A percentile compares a stretch with the other conserved stretches of the same genome.
These are phyloP conservation scores for Zymoseptoria passerinii DNA, from an alignment of 2,329 filamentous ascomycete species.

Conservation along the genomic window DNA sequence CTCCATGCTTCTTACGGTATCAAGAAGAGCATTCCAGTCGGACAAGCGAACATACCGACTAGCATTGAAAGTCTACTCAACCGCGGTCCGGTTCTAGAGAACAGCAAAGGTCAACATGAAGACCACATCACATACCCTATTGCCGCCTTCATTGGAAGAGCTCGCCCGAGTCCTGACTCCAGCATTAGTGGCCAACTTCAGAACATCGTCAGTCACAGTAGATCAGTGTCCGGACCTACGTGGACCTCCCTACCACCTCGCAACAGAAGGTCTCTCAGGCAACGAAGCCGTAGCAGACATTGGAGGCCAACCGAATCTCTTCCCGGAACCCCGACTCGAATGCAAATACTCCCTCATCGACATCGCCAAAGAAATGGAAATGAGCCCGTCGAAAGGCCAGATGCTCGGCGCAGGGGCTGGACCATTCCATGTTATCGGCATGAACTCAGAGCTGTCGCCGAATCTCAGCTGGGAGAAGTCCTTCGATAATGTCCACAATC, in stretches of 20 bases:
- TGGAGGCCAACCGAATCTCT: slow-evolving; percentile 26
- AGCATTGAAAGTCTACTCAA: background rate
- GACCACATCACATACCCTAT: slow-evolving; percentile 18
- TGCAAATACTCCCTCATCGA: slow-evolving; percentile 23
- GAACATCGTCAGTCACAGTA: slow-evolving; percentile 14
- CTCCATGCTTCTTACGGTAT: background rate
- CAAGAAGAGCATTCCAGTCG: background rate
- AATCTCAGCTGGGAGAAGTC: slow-evolving; percentile 22
- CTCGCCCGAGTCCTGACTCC: slow-evolving; percentile 16
- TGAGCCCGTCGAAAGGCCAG: slow-evolving; percentile 17
- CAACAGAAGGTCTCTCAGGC: slow-evolving; percentile 21
- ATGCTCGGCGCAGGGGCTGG: slow-evolving; percentile 25
- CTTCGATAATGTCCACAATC: slow-evolving; percentile 19
- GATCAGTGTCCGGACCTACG: slow-evolving; percentile 22
- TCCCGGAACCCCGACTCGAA: slow-evolving; percentile 22
- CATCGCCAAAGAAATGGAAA: slow-evolving; percentile 22
- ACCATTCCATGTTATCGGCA: slow-evolving; percentile 22
- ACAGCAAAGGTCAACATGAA: slow-evolving; percentile 10
- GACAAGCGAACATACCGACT: background rate
- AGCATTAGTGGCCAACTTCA: slow-evolving; percentile 21
- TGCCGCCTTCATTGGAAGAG: slow-evolving; percentile 20
- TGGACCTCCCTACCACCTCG: slow-evolving; percentile 20
- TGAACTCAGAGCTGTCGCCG: slow-evolving; percentile 24
- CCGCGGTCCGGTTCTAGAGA: background rate
- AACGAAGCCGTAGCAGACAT: slow-evolving; percentile 25